Evolutionary conservation across 257 asterid genomes (phyloP).

Genomic region (Jaltomata sinuosa): DNA sequence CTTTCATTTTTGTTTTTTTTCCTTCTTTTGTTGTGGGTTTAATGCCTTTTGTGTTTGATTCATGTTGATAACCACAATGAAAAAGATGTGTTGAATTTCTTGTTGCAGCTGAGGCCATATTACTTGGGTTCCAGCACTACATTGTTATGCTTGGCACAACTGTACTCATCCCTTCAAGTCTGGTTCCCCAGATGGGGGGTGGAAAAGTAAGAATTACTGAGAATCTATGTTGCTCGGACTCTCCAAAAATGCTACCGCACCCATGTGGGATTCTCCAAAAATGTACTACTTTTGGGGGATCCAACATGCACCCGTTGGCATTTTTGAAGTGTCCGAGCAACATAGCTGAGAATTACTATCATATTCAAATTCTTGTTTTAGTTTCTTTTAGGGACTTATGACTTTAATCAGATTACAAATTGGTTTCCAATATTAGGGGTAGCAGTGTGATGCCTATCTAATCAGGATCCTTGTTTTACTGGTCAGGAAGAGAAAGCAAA

Average conservation of each 20-base stretch:
- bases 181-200: slow-evolving; percentile 95
- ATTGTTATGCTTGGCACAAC: slow-evolving; percentile 98
- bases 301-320: no score
- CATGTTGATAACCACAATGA: not conserved
- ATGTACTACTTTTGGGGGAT: no score
- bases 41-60: not conserved
- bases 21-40: not conserved
- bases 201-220: slow-evolving; percentile 39
- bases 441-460: not conserved
- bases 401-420: not conserved
- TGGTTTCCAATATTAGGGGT: not conserved
- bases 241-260: no score
- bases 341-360: not conserved
- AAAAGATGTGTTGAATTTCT: not conserved
- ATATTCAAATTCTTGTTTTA: not conserved
- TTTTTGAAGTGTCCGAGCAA: no score
- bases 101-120: slow-evolving; percentile 86
- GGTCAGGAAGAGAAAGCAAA: slow-evolving; percentile 73
- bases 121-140: slow-evolving; percentile 95
- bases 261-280: no score
- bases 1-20: not conserved
- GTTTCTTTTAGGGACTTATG: not conserved
- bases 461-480: not conserved
- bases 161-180: slow-evolving; percentile 70
- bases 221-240: no score